Evolutionary conservation across 208 protist genomes (phyloP).

Genomic region (Leishmania lainsoni): DNA sequence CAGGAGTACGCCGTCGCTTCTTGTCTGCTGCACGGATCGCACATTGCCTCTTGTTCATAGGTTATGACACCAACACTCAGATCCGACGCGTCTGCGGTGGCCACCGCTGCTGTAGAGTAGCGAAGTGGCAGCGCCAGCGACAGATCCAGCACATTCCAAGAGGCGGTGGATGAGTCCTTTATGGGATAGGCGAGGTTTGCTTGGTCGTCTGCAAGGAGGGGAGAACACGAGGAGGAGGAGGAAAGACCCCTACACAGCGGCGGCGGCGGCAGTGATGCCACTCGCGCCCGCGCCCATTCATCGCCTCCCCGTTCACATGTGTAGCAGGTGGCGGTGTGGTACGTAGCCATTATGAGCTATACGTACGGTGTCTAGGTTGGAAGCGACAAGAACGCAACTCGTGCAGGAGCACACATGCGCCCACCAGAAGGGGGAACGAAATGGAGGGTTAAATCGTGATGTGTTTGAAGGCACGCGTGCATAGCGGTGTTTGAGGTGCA

Average conservation of each 20-base stretch:
- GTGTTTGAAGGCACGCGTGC: not conserved
- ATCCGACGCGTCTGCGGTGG: not conserved
- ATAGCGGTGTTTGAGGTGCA: not conserved
- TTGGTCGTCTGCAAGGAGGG: not conserved
- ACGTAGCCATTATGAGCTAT: not conserved
- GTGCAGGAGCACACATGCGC: not conserved
- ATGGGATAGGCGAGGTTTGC: not conserved
- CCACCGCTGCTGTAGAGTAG: not conserved
- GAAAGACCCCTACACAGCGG: not conserved
- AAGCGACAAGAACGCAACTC: not conserved
- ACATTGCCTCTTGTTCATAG: not conserved
- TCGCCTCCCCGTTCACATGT: not conserved
- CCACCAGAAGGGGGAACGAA: not conserved
- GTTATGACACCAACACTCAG: not conserved
- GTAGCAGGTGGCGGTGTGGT: not conserved
- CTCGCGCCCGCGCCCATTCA: not conserved
- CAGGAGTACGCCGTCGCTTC: not conserved
- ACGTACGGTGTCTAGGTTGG: not conserved
- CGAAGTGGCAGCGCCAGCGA: not conserved
- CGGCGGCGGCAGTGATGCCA: not conserved
- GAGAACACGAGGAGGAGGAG: not conserved
- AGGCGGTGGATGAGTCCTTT: not conserved
- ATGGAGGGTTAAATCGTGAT: not conserved
- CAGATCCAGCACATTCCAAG: conserved; percentile 2
- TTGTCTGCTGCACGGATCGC: not conserved